phyloP scores from a whole-genome alignment of 208 protist genomes.

The Angomonas deanei region DNA sequence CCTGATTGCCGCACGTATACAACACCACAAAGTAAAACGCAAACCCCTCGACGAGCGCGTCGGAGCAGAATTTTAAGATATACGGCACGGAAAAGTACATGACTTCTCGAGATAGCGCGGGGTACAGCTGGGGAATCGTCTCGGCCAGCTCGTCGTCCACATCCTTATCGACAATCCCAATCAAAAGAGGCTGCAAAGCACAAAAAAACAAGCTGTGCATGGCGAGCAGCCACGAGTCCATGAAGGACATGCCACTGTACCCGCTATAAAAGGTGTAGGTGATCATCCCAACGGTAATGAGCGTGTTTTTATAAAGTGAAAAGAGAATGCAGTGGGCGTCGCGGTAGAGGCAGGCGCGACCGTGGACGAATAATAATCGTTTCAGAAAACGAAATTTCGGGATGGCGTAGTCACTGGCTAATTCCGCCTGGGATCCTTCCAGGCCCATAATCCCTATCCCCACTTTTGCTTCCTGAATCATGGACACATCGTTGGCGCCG shows the following conservation, averaged over 20 bases:
- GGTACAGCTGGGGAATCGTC: conserved; percentile 62
- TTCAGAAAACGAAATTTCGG: conserved; percentile 88
- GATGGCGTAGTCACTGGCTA: conserved; percentile 90
- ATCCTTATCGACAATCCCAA: conserved; percentile 86
- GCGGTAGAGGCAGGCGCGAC: conserved; percentile 86
- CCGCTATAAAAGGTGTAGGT: conserved; percentile 73
- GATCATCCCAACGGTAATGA: conserved; percentile 75
- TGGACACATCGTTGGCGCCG: conserved; percentile 90
- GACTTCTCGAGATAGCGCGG: conserved; percentile 45
- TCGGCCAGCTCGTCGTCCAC: conserved; percentile 75
- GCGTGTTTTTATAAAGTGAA: conserved; percentile 95
- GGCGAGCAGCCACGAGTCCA: conserved; percentile 80
- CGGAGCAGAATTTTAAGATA: conserved; percentile 58
- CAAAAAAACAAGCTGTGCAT: conserved; percentile 83
- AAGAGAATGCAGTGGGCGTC: conserved; percentile 87
- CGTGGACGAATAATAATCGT: conserved; percentile 92
- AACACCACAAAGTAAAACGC: conserved; percentile 52
- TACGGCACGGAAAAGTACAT: conserved; percentile 69
- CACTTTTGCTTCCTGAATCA: conserved; percentile 93
- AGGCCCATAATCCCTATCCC: conserved; percentile 94
- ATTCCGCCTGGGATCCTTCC: conserved; percentile 93
- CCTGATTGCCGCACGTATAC: conserved; percentile 29
- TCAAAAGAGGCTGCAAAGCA: conserved; percentile 67
- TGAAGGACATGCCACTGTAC: conserved; percentile 83
- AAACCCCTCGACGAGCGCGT: conserved; percentile 49